Base-by-base conservation (phyloP, 495 filamentous ascomycete genomes). In the Trichoderma parareesei region DNA sequence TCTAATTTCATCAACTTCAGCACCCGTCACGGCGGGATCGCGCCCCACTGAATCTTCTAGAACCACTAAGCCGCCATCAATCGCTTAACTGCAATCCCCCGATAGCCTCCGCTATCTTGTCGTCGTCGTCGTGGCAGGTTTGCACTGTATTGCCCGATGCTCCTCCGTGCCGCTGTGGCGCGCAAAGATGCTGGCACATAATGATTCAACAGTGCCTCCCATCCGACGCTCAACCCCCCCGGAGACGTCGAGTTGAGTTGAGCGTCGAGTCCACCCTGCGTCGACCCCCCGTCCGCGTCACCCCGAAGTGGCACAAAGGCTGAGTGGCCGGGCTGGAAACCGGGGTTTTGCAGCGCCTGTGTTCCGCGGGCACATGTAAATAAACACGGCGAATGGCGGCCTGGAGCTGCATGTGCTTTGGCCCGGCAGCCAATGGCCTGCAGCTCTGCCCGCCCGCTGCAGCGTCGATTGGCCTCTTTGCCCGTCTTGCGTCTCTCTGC, bases 1-100 rank as follows among this genome's bases (percentile, higher is more conserved):
- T 27, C 27, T 27, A 27, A 27, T 27, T 27, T 27, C 27, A 27
- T 48, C 13, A 14, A 48, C 44, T 48, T 1, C 10, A 37, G 53
- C 53, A 33, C 9, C 48, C 53, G 53, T 33, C 53, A 11, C 27
- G 53, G 53, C 53, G 53, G 53, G 53, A 57, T 18, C 7, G 18
- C 4, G 64, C 64, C 64, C 64, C 64, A 65, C 64, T 38, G 64
- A 65, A 65, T 57, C 64, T 65, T 65, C 64, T 65, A 42, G 64
- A 65, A 65, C 8, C 42, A 48, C 41, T 44, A 44, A 6, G 44
- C 27, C 27, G 38, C 11, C 38, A 35, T 61, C 37, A 43, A 13
- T 18, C 33, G 16, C 13, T 11, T 63, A 46, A 33, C 40, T 63
- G 61, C 61, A 63, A 46, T 5, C 10, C 41, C 61, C 13, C 61